A percentile compares a stretch with the other conserved stretches of the same genome.
These are phyloP conservation scores for Volutella citrinella DNA, from an alignment of 2,329 filamentous ascomycete species.

Conservation along the genomic window DNA sequence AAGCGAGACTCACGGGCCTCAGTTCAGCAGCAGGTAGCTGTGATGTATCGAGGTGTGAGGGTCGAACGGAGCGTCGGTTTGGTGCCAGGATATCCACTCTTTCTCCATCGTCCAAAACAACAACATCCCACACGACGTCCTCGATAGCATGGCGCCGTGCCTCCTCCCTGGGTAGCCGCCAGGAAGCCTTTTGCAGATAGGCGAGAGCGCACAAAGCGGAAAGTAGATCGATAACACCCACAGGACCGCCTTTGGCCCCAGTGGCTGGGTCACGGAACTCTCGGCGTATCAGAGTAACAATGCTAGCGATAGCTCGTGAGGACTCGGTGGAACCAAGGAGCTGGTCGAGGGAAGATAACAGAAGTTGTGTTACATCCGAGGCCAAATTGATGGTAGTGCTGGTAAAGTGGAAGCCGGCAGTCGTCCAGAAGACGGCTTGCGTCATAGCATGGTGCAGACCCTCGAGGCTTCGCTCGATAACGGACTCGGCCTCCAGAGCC, in stretches of 20 bases:
- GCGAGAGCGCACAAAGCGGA: conserved; percentile 59
- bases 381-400: conserved; percentile 51
- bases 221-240: conserved; percentile 59
- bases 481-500: conserved; percentile 51
- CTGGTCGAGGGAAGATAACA: conserved; percentile 59
- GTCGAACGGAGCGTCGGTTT: conserved; percentile 2
- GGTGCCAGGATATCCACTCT: conserved; percentile 50
- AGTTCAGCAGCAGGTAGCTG: conserved; percentile 4
- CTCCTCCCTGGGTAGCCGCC: conserved; percentile 49
- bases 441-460: conserved; percentile 56
- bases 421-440: conserved; percentile 59
- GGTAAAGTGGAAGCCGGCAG: conserved; percentile 58
- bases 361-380: conserved; percentile 55
- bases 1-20: conserved; percentile 1
- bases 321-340: conserved; percentile 68
- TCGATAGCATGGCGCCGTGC: conserved; percentile 45
- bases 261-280: conserved; percentile 64
- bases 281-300: conserved; percentile 60
- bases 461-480: conserved; percentile 56
- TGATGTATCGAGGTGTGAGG: conserved; percentile 2
- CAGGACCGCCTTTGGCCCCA: conserved; percentile 55
- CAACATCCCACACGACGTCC: conserved; percentile 64
- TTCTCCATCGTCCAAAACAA: conserved; percentile 57
- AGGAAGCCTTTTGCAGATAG: conserved; percentile 58
- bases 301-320: conserved; percentile 64